Evolutionary conservation across 139 green algal genomes (phyloP).

Genomic region (Ettlia oleoabundans): DNA sequence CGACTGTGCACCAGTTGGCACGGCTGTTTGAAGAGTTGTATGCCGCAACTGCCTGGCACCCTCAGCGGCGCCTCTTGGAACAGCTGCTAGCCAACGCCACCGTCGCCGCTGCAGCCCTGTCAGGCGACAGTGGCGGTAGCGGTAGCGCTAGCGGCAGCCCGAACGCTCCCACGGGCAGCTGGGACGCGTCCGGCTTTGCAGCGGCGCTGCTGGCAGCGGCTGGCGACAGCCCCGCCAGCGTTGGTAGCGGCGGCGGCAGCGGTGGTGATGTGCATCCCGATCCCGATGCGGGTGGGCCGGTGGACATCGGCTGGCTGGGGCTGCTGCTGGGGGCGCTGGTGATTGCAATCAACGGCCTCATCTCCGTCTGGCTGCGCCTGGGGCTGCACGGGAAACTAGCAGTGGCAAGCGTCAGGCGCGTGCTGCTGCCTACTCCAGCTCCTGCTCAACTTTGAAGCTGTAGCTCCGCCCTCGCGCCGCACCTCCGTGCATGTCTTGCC

Average conservation of each 20-base stretch:
- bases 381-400: conserved; percentile 49
- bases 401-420: conserved; percentile 43
- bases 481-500: too few relatives aligned
- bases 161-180: not conserved
- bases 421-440: too few relatives aligned
- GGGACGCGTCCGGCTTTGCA: not conserved
- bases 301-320: conserved; percentile 23
- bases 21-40: conserved; percentile 4
- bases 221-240: not conserved
- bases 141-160: not conserved
- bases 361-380: conserved; percentile 55
- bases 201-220: not conserved
- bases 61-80: not conserved
- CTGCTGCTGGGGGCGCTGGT: conserved; percentile 45
- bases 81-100: conserved; percentile 29
- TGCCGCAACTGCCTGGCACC: conserved; percentile 14
- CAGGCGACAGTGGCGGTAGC: not conserved
- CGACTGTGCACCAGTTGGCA: not conserved
- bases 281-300: not conserved
- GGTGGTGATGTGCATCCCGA: not conserved
- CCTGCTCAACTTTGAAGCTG: too few relatives aligned
- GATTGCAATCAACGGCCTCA: conserved; percentile 38
- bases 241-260: too few relatives aligned
- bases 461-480: too few relatives aligned
- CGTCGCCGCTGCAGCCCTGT: too few relatives aligned